Base-by-base conservation (phyloP, 78 protist species). In the Capsaspora owczarzaki region DNA sequence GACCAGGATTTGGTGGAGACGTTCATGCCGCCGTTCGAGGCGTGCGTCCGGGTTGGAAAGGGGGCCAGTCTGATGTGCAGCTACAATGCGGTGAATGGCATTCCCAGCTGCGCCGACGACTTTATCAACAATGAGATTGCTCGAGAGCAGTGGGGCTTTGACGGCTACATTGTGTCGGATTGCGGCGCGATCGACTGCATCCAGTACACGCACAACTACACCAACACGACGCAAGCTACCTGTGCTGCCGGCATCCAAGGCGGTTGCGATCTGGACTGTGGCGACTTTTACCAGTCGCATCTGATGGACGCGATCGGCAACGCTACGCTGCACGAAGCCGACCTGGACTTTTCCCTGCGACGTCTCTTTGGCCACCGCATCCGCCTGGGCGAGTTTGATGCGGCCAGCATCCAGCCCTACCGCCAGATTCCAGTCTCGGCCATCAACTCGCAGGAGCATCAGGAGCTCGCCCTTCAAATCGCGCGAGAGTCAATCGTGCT, bases 41-140 rank as follows among this genome's bases (percentile, higher is more conserved):
- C 66, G n/a, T 69, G 80, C n/a, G 78, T 81, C 12, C 53, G 42
- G 27, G 2, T 1, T 29, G 85, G 56, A 0, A 6, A 20, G 23
- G 84, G 38, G 5, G 2, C 49, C n/a, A 12, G 70, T 8, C 27
- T 81, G 38, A 81, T 81, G 85, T 80, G 84, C 70, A 12, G 72
- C 14, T 83, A 87, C 85, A 87, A 85, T 78, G 74, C 76, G 25
- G 79, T 76, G 43, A 77, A 82, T 40, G 90, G 90, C 29, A 44
- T 82, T 12, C 79, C 74, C 47, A 27, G 35, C 27, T 87, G 91
- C 46, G 87, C 91, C 44, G 80, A 60, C 60, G 0, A 1, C 38
- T 56, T 60, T 25, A 0, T 68, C 47, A 35, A 83, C 43, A 40
- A 1, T 37, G 37, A 0, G 27, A 8, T 74, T 23, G 66, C 51